phyloP scores from a whole-genome alignment of 805 yeast genomes.

The Wickerhamiella bombiphila region DNA sequence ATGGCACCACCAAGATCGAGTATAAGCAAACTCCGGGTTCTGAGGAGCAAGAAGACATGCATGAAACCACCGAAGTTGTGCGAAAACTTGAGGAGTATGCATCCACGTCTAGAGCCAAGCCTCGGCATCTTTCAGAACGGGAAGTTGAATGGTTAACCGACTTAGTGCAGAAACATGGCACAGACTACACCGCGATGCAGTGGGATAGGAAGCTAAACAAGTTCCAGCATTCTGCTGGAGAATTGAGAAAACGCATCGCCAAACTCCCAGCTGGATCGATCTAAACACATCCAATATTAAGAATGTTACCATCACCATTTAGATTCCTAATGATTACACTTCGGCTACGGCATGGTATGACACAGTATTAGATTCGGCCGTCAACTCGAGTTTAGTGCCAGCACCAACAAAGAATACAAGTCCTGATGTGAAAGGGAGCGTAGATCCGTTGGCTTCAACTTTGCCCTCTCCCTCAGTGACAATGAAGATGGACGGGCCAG shows the following conservation, averaged over 20 bases:
- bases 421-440: slow-evolving; percentile 48
- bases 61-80: slow-evolving; percentile 54
- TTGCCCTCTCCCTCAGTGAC: slow-evolving; percentile 70
- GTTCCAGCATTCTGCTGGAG: slow-evolving; percentile 75
- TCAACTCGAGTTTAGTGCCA: slow-evolving; percentile 45
- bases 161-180: slow-evolving; percentile 67
- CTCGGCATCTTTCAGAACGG: slow-evolving; percentile 40
- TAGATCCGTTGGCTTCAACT: slow-evolving; percentile 29
- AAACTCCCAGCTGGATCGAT: slow-evolving; percentile 21
- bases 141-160: slow-evolving; percentile 58
- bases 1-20: slow-evolving; percentile 15
- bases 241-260: slow-evolving; percentile 51
- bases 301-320: too few species aligned
- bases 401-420: slow-evolving; percentile 79
- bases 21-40: too few species aligned
- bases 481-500: slow-evolving; percentile 81
- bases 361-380: slow-evolving; percentile 34
- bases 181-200: slow-evolving; percentile 76
- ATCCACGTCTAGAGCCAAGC: slow-evolving; percentile 25
- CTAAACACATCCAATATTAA: too few species aligned
- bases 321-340: slow-evolving; percentile 18
- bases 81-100: slow-evolving; percentile 54
- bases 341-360: slow-evolving; percentile 87
- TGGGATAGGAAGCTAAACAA: slow-evolving; percentile 80
- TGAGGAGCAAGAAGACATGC: slow-evolving; percentile 34